Conservation (phyloP, 2,329 filamentous ascomycete species). For the Mollisia scopiformis region DNA sequence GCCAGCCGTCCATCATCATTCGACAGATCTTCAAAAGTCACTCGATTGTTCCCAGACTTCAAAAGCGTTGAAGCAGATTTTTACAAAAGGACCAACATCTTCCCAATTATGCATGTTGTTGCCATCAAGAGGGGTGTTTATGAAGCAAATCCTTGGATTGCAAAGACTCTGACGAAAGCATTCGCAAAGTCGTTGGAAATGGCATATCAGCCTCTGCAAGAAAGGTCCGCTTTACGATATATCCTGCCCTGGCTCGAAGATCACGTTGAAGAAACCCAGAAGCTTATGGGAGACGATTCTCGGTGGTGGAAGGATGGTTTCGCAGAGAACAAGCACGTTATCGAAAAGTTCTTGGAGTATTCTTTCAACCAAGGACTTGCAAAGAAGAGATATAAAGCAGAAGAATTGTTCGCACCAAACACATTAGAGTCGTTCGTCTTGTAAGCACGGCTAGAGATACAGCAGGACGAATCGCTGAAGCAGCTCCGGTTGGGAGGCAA, state of each 20-base stretch:
- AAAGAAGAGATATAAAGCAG: slow-evolving; percentile 16
- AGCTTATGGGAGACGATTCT: slow-evolving; percentile 10
- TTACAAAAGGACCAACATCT: slow-evolving; percentile 23
- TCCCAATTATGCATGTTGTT: slow-evolving; percentile 29
- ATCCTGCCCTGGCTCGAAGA: slow-evolving; percentile 30
- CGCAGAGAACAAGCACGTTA: slow-evolving; percentile 24
- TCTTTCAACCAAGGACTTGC: slow-evolving; percentile 21
- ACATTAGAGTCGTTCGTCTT: not conserved
- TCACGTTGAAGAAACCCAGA: slow-evolving; percentile 22
- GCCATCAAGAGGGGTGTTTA: slow-evolving; percentile 24
- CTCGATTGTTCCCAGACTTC: slow-evolving; percentile 23
- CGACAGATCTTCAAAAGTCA: slow-evolving; percentile 16
- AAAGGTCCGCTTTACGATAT: slow-evolving; percentile 23
- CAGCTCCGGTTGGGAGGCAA: not conserved
- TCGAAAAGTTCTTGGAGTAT: slow-evolving; percentile 26
- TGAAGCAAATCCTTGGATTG: slow-evolving; percentile 27
- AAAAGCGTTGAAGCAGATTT: slow-evolving; percentile 26
- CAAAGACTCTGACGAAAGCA: slow-evolving; percentile 26
- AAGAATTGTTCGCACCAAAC: slow-evolving; percentile 17
- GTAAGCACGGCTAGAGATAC: not conserved
- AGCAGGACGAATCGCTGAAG: not conserved
- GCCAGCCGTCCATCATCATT: slow-evolving; percentile 23
- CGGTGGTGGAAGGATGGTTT: slow-evolving; percentile 29
- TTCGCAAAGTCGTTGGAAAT: slow-evolving; percentile 22
- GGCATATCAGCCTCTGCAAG: slow-evolving; percentile 22